Conservation (phyloP, 2,329 filamentous ascomycete genomes). For the Fusarium sp. region DNA sequence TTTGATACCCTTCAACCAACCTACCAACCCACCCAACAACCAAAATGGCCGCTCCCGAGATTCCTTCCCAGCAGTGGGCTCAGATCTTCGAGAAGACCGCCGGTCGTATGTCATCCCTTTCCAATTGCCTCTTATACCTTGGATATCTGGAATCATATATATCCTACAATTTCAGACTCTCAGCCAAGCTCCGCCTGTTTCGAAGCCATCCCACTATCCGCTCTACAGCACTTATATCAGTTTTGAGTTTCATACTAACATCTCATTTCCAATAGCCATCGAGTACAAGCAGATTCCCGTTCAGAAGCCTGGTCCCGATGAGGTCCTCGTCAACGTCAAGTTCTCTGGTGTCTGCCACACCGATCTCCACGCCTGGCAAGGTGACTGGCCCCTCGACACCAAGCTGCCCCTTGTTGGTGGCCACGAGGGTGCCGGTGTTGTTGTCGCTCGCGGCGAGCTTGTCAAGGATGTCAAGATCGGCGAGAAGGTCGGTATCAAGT, state of each 20-base stretch:
- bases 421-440: slow-evolving; percentile 81
- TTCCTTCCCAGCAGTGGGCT: slow-evolving; percentile 90
- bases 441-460: slow-evolving; percentile 82
- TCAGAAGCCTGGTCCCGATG: slow-evolving; percentile 82
- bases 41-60: slow-evolving; percentile 54
- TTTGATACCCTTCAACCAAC: slow-evolving; percentile 38
- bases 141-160: neutral
- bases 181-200: slow-evolving; percentile 30
- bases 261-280: slow-evolving; percentile 59
- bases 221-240: slow-evolving; percentile 16
- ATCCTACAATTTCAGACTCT: neutral
- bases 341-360: slow-evolving; percentile 94
- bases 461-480: slow-evolving; percentile 84
- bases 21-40: slow-evolving; percentile 28
- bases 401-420: slow-evolving; percentile 90
- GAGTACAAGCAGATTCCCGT: slow-evolving; percentile 87
- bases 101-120: slow-evolving; percentile 64
- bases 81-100: slow-evolving; percentile 88
- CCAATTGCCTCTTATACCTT: slow-evolving; percentile 14
- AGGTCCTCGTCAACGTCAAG: slow-evolving; percentile 92
- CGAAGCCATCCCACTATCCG: slow-evolving; percentile 31
- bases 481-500: slow-evolving; percentile 90
- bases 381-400: slow-evolving; percentile 87
- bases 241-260: slow-evolving; percentile 25
- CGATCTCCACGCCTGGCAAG: slow-evolving; percentile 81